Evolutionary conservation across 805 yeast genomes (phyloP).

Genomic region (Kazachstania bromeliacearum): DNA sequence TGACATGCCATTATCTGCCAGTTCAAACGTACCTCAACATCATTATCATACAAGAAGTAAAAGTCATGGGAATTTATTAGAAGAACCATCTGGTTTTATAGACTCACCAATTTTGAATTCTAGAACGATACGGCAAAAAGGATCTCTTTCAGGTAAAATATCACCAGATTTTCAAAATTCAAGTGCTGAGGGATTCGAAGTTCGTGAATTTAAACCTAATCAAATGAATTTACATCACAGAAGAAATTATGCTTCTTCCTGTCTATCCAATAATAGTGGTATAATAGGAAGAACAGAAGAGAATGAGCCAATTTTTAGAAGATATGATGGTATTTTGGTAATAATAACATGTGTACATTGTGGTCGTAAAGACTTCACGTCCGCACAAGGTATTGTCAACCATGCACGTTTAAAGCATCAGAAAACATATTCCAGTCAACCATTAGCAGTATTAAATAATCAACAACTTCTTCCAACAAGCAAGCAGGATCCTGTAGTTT

Average conservation of each 20-base stretch:
- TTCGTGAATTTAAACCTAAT: constrained; percentile 15
- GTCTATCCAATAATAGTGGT: constrained; percentile 39
- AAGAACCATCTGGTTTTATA: constrained; percentile 4
- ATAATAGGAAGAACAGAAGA: constrained; percentile 33
- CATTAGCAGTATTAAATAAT: constrained; percentile 59
- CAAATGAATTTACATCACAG: constrained; percentile 25
- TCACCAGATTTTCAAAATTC: neutral
- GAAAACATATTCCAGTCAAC: constrained; percentile 62
- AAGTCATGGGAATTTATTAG: constrained; percentile 17
- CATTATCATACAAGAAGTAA: constrained; percentile 30
- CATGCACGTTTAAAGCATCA: constrained; percentile 68
- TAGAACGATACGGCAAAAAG: neutral
- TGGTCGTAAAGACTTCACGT: constrained; percentile 57
- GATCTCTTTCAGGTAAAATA: neutral
- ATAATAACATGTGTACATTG: constrained; percentile 62
- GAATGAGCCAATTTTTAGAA: constrained; percentile 45
- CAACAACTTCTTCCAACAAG: constrained; percentile 40
- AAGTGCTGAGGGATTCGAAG: constrained; percentile 6
- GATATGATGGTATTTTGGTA: constrained; percentile 65
- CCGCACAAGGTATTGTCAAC: constrained; percentile 73
- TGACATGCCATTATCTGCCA: constrained; percentile 9
- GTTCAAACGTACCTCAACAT: constrained; percentile 13
- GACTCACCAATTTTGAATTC: constrained; percentile 4
- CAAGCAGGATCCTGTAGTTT: constrained; percentile 19
- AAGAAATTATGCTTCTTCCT: constrained; percentile 31